phyloP scores from a whole-genome alignment of 306 rosid genomes.

The Carpinus viminea region DNA sequence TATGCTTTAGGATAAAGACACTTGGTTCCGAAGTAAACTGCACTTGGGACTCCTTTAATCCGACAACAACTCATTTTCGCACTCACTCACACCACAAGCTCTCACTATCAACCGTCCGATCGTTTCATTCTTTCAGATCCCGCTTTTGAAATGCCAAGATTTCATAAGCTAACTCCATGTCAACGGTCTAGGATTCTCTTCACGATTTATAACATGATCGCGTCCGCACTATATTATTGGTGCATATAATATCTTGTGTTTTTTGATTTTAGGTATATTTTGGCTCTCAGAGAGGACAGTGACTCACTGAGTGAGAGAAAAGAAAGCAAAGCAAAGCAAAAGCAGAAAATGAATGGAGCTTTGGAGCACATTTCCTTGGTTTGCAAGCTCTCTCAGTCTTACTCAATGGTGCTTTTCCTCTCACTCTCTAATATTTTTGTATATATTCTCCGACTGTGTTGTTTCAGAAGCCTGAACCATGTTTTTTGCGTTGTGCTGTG shows the following conservation, averaged over 20 bases:
- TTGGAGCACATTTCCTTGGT: constrained; percentile 43
- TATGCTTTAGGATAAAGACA: constrained; percentile 62
- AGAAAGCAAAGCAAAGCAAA: constrained; percentile 4
- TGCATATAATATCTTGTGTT: background rate
- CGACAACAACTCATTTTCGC: constrained; percentile 24
- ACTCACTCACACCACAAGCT: background rate
- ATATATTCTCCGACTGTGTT: constrained; percentile 7
- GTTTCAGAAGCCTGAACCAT: constrained; percentile 1
- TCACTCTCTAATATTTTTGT: constrained; percentile 3
- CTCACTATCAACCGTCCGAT: background rate
- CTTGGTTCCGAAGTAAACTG: constrained; percentile 70
- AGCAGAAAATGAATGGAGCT: constrained; percentile 41
- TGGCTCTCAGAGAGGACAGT: background rate
- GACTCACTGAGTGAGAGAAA: background rate
- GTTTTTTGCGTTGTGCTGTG: background rate
- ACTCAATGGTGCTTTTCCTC: constrained; percentile 47
- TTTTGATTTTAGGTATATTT: constrained; percentile 7
- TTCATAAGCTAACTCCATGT: background rate
- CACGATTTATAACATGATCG: background rate
- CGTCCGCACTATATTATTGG: background rate
- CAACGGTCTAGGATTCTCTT: fast-evolving
- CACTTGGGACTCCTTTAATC: constrained; percentile 39
- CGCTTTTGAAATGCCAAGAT: background rate
- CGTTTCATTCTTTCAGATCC: background rate
- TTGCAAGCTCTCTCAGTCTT: constrained; percentile 30